Evolutionary conservation across 2,329 filamentous ascomycete genomes (phyloP), one percentile per base, ranked within the genome.

Genomic region (Fusarium floridanum): DNA sequence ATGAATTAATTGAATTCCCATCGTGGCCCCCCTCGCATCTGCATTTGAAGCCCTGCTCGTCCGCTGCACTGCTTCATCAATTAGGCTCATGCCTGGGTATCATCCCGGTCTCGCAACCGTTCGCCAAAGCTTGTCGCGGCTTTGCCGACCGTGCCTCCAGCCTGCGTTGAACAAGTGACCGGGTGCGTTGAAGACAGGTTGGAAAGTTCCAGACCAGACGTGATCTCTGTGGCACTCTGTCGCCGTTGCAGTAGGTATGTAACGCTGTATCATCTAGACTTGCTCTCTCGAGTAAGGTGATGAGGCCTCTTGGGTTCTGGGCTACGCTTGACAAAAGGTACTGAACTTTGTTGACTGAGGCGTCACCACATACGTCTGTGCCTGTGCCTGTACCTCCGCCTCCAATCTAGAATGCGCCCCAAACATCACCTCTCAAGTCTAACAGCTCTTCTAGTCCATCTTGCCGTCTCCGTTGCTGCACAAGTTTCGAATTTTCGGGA

Each of bases 401-500:
- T 59, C 32, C 14, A 37, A 20, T 24, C 56, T 27, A 59, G 36
- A 27, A 41, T 41, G 36, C 36, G 20, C 22, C 36, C 22, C 36
- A 27, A 59, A 39, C 34, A 59, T 59, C 36, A n/a, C 56, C 10
- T 27, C 36, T 14, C 56, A 39, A 27, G 56, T 59, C 36, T 27
- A 16, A 59, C 36, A 41, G 36, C 22, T 29, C 45, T 16, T 34
- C 17, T 62, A 5, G 36, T 2, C 14, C 12, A 41, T 20, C 37
- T 24, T n/a, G n/a, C 20, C 27, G 24, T 59, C 36, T 32, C 11
- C 39, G 7, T 36, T 11, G 29, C 8, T 27, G 16, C 14, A 73
- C 56, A 27, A 27, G 66, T 86, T 85, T 1, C 86, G 82, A 20
- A 86, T 82, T 3, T 80, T 84, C 36, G 82, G 80, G 86, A 59